Percentiles rank a stretch among this genome's conserved stretches.
Evolutionary conservation across 2,329 filamentous ascomycete genomes (phyloP).

Genomic region (Albifimbria verrucaria): DNA sequence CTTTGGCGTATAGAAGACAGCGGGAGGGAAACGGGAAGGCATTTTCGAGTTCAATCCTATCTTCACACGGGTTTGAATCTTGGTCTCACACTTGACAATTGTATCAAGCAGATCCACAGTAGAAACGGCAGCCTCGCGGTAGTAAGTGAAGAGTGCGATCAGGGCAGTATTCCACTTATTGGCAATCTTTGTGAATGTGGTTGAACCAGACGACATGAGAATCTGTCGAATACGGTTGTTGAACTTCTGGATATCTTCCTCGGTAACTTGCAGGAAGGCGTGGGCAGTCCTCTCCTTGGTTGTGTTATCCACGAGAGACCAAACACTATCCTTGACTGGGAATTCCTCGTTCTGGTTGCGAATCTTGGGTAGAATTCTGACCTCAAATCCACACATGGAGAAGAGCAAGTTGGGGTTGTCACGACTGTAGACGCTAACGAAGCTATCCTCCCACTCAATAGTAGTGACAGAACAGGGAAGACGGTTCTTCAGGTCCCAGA

Average conservation of each 20-base stretch:
- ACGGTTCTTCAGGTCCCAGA: slow-evolving; percentile 98
- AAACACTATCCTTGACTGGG: slow-evolving; percentile 95
- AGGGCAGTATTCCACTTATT: slow-evolving; percentile 99
- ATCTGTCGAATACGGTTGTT: slow-evolving; percentile 99
- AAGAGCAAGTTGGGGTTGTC: slow-evolving; percentile 97
- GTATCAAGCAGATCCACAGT: slow-evolving; percentile 93
- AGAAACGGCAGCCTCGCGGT: slow-evolving; percentile 93
- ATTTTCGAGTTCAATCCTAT: slow-evolving; percentile 99
- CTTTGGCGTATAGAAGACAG: slow-evolving; percentile 98
- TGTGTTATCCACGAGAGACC: slow-evolving; percentile 94
- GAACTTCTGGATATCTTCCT: slow-evolving; percentile 98
- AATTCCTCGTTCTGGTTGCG: slow-evolving; percentile 96
- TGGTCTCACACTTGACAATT: slow-evolving; percentile 99
- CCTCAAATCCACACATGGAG: slow-evolving; percentile 97
- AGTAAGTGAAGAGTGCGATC: slow-evolving; percentile 97
- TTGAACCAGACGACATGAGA: slow-evolving; percentile 98
- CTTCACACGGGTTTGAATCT: slow-evolving; percentile 98
- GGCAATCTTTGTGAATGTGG: slow-evolving; percentile 98
- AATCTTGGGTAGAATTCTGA: slow-evolving; percentile 91
- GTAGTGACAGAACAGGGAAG: slow-evolving; percentile 92
- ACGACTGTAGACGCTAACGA: slow-evolving; percentile 94
- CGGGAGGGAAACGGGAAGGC: slow-evolving; percentile 96
- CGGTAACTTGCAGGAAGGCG: slow-evolving; percentile 95
- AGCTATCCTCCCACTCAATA: slow-evolving; percentile 98
- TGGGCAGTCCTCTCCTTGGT: slow-evolving; percentile 96